These are phyloP conservation scores for Debaryomyces fabryi DNA, from an alignment of 1,139 yeast genomes.

Conservation along the genomic window DNA sequence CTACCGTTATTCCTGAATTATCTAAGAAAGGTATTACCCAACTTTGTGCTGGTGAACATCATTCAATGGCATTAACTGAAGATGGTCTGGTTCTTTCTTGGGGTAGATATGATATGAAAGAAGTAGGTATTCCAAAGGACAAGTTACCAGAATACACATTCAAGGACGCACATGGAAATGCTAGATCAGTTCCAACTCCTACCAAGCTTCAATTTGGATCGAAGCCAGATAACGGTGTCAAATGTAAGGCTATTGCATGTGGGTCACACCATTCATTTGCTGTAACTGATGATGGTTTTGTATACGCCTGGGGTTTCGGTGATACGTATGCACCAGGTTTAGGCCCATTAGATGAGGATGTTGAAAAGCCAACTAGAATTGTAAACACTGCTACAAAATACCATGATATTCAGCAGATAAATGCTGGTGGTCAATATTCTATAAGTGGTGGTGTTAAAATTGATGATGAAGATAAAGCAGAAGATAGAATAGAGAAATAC, in stretches of 20 bases:
- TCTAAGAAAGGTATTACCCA: slow-evolving; percentile 57
- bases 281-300: slow-evolving; percentile 78
- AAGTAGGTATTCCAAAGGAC: slow-evolving; percentile 75
- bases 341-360: slow-evolving; percentile 89
- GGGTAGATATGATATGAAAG: slow-evolving; percentile 94
- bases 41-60: slow-evolving; percentile 94
- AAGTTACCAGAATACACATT: slow-evolving; percentile 67
- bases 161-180: slow-evolving; percentile 75
- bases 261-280: slow-evolving; percentile 96
- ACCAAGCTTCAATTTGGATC: slow-evolving; percentile 54
- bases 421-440: slow-evolving; percentile 96
- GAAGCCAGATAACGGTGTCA: slow-evolving; percentile 29
- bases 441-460: slow-evolving; percentile 79
- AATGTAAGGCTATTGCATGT: slow-evolving; percentile 66
- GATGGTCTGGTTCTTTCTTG: slow-evolving; percentile 77
- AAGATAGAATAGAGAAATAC: slow-evolving; percentile 58
- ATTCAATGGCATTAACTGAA: slow-evolving; percentile 72
- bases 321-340: slow-evolving; percentile 95
- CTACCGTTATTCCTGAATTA: slow-evolving; percentile 68
- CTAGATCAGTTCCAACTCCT: slow-evolving; percentile 87
- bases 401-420: slow-evolving; percentile 67
- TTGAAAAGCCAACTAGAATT: slow-evolving; percentile 82
- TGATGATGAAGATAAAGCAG: slow-evolving; percentile 60
- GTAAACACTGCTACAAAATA: slow-evolving; percentile 89
- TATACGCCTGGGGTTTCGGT: slow-evolving; percentile 97